A percentile compares a stretch with the other conserved stretches of the same genome.
phyloP scores from a whole-genome alignment of 1,284 basidiomycete species.

The Boletus hoseneyae region DNA sequence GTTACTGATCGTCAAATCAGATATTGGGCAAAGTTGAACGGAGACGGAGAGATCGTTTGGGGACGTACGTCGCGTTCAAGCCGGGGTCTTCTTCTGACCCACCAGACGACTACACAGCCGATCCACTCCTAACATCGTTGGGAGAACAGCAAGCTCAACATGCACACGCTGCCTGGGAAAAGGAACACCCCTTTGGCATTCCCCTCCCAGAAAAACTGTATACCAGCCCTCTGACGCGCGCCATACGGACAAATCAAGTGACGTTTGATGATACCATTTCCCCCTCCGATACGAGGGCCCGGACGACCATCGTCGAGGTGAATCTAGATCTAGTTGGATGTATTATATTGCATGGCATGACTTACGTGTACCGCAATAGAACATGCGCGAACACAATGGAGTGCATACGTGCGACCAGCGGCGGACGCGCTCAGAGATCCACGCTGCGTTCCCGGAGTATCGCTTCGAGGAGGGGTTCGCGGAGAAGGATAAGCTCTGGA shows the following conservation, averaged over 20 bases:
- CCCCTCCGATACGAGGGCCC: slow-evolving; percentile 11
- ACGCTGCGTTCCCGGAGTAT: slow-evolving; percentile 56
- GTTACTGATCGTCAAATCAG: slow-evolving; percentile 30
- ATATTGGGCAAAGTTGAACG: slow-evolving; percentile 67
- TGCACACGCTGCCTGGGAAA: slow-evolving; percentile 56
- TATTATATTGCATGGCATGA: not conserved
- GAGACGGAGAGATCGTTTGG: slow-evolving; percentile 74
- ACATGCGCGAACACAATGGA: slow-evolving; percentile 66
- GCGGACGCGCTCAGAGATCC: slow-evolving; percentile 51
- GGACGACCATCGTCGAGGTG: slow-evolving; percentile 53
- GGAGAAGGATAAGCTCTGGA: slow-evolving; percentile 75
- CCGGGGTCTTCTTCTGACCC: not conserved
- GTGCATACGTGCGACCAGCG: slow-evolving; percentile 76
- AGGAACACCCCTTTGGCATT: slow-evolving; percentile 50
- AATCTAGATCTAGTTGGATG: not conserved
- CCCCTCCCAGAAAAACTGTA: slow-evolving; percentile 64
- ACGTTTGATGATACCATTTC: slow-evolving; percentile 52
- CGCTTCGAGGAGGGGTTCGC: slow-evolving; percentile 63
- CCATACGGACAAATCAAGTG: slow-evolving; percentile 63
- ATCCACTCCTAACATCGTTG: slow-evolving; percentile 67
- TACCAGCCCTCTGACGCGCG: slow-evolving; percentile 71
- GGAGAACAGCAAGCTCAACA: slow-evolving; percentile 63
- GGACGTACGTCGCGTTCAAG: slow-evolving; percentile 53
- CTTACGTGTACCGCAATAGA: slow-evolving; percentile 35
- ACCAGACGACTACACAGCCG: slow-evolving; percentile 44